phyloP scores from a whole-genome alignment of 192 early-diverging fungal species.

The Backusella sp. region DNA sequence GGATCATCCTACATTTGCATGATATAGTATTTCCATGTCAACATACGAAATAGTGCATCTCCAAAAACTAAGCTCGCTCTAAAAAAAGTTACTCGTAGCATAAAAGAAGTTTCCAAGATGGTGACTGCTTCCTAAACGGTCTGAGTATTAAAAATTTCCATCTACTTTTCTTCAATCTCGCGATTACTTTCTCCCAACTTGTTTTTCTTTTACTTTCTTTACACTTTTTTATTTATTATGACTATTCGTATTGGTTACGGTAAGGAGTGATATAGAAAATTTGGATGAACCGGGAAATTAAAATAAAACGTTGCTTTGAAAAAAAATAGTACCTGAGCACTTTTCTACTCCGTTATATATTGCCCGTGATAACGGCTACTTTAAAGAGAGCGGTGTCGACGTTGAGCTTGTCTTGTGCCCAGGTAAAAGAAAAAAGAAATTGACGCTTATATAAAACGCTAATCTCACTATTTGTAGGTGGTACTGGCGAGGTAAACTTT shows the following conservation, averaged over 20 bases:
- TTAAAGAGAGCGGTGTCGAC: conserved; percentile 47
- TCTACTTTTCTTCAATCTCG: too few relatives aligned
- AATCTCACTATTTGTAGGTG: conserved; percentile 12
- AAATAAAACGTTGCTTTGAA: neutral
- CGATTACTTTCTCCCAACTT: neutral
- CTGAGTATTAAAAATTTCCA: too few relatives aligned
- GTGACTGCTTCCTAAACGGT: too few relatives aligned
- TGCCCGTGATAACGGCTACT: conserved; percentile 55
- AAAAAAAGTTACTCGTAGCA: too few relatives aligned
- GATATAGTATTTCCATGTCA: too few relatives aligned
- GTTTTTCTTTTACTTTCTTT: neutral
- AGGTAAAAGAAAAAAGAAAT: conserved; percentile 28
- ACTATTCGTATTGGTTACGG: conserved; percentile 21
- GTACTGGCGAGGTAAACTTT: conserved; percentile 48
- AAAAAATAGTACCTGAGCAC: conserved; percentile 64
- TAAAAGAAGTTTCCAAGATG: too few relatives aligned
- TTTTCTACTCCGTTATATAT: conserved; percentile 73
- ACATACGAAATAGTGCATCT: too few relatives aligned
- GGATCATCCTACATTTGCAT: too few relatives aligned
- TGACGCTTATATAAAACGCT: neutral
- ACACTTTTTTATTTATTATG: neutral
- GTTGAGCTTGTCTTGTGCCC: conserved; percentile 60
- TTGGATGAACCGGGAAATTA: neutral
- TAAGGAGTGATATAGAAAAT: neutral
- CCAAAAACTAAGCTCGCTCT: too few relatives aligned